Conservation (phyloP, 179 eudicot species). For the Beta corolliflora region DNA sequence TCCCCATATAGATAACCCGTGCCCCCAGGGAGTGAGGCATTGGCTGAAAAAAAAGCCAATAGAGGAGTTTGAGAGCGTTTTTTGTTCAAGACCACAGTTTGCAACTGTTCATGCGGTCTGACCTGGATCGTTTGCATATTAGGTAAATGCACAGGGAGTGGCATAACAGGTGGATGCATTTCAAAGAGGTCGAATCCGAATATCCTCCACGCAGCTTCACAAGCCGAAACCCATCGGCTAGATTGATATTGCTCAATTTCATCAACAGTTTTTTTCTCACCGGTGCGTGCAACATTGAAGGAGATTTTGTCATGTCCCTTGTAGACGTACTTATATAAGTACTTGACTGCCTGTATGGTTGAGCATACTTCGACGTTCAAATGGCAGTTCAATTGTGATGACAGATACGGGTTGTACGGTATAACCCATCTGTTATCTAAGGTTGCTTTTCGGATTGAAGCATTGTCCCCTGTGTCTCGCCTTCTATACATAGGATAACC, state of each 20-base stretch:
- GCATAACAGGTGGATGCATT: constrained; percentile 3
- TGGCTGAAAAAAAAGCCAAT: not conserved
- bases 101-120: not conserved
- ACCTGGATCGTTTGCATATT: not conserved
- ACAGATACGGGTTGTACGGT: too few relatives aligned
- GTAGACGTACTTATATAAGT: too few relatives aligned
- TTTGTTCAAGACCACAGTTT: not conserved
- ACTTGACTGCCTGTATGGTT: too few relatives aligned
- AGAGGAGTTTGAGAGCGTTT: not conserved
- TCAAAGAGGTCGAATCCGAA: constrained; percentile 4
- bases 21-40: not conserved
- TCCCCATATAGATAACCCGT: not conserved
- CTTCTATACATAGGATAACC: too few relatives aligned
- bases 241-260: not conserved
- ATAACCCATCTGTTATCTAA: too few relatives aligned
- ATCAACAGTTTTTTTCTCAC: not conserved
- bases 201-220: not conserved
- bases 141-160: not conserved
- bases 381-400: too few relatives aligned
- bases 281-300: not conserved
- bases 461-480: too few relatives aligned
- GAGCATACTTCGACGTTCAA: too few relatives aligned
- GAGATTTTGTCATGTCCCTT: not conserved
- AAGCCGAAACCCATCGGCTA: not conserved
- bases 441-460: too few relatives aligned